These are phyloP conservation scores for Aureobasidium leucospermi DNA, from an alignment of 2,329 filamentous ascomycete genomes.

Conservation along the genomic window DNA sequence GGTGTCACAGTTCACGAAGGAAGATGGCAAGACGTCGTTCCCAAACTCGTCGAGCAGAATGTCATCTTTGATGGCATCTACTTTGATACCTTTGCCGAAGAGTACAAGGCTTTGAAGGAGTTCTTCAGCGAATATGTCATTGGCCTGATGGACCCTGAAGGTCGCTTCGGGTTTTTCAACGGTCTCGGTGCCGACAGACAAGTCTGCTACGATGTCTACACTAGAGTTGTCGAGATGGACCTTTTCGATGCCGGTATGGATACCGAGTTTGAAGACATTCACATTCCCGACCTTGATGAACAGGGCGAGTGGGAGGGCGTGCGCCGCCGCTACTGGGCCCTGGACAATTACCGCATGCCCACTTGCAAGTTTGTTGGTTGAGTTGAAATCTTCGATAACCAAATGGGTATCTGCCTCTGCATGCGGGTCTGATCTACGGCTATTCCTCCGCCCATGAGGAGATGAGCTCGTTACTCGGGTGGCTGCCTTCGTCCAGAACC, in stretches of 20 bases:
- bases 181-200: slow-evolving; percentile 84
- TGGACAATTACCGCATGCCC: slow-evolving; percentile 70
- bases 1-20: slow-evolving; percentile 44
- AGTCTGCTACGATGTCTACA: slow-evolving; percentile 95
- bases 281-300: slow-evolving; percentile 63
- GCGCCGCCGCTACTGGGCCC: slow-evolving; percentile 79
- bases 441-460: slow-evolving; percentile 24
- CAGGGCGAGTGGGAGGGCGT: slow-evolving; percentile 83
- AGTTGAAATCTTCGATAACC: slow-evolving; percentile 16
- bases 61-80: slow-evolving; percentile 56
- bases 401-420: slow-evolving; percentile 13
- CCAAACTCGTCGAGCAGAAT: slow-evolving; percentile 36
- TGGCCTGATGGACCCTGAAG: slow-evolving; percentile 58
- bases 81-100: slow-evolving; percentile 96
- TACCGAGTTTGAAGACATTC: slow-evolving; percentile 73
- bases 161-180: slow-evolving; percentile 57
- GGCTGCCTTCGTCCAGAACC: slow-evolving; percentile 33
- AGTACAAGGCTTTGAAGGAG: slow-evolving; percentile 73
- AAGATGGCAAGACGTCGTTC: slow-evolving; percentile 43
- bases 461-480: slow-evolving; percentile 35
- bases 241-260: slow-evolving; percentile 83
- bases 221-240: slow-evolving; percentile 85
- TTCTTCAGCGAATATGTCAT: slow-evolving; percentile 89
- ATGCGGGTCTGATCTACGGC: not conserved
- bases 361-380: slow-evolving; percentile 67